Evolutionary conservation across 805 yeast genomes (phyloP).

Genomic region (Kodamaea sagamina): DNA sequence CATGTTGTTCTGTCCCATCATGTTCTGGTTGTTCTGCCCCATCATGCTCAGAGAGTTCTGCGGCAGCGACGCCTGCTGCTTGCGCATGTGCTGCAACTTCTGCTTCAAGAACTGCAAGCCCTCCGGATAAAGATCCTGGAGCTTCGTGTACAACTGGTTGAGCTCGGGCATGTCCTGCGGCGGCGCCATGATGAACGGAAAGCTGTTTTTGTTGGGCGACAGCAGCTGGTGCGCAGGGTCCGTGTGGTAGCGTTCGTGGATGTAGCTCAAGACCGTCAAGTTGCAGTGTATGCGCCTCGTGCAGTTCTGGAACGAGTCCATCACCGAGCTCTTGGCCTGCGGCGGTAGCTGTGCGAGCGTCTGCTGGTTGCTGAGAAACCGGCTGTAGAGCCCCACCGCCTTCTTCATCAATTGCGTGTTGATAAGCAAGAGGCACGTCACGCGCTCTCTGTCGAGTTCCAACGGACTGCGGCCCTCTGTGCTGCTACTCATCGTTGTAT

Average conservation of each 20-base stretch:
- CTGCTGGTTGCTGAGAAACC: conserved; percentile 37
- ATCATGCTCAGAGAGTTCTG: conserved; percentile 1
- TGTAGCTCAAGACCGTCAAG: conserved; percentile 38
- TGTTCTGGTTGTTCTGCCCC: conserved; percentile 23
- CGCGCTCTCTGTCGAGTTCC: conserved; percentile 42
- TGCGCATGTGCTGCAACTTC: conserved; percentile 42
- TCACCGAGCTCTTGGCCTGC: conserved; percentile 31
- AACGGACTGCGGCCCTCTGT: conserved; percentile 14
- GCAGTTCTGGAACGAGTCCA: conserved; percentile 42
- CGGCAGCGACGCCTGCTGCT: conserved; percentile 22
- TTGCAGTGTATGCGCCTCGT: conserved; percentile 46
- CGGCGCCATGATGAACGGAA: conserved; percentile 54
- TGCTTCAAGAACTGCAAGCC: conserved; percentile 46
- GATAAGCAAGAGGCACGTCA: conserved; percentile 42
- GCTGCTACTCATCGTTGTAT: conserved; percentile 10
- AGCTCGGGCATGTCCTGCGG: conserved; percentile 60
- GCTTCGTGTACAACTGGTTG: conserved; percentile 45
- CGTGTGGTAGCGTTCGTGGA: conserved; percentile 41
- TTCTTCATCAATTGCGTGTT: conserved; percentile 46
- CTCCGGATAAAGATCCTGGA: conserved; percentile 55
- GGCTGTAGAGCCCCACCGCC: conserved; percentile 38
- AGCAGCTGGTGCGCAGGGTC: conserved; percentile 29
- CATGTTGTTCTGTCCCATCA: conserved; percentile 22
- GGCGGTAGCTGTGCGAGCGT: conserved; percentile 33
- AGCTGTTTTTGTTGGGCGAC: conserved; percentile 31